Evolutionary conservation across 2,329 filamentous ascomycete genomes (phyloP).

Genomic region (Podosphaera leucotricha): DNA sequence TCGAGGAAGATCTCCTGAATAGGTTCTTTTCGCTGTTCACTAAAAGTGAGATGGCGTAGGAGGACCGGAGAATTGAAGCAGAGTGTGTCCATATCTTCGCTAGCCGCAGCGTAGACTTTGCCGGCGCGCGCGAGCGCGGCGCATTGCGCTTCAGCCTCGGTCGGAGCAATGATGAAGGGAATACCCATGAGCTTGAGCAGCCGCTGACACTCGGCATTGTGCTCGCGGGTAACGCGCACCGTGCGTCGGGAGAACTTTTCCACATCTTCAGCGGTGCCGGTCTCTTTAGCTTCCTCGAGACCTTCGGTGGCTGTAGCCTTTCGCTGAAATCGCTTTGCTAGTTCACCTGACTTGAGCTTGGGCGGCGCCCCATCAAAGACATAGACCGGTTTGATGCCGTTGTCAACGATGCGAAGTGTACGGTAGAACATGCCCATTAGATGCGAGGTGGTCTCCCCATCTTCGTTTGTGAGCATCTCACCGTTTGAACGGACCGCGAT

Average conservation of each 20-base stretch:
- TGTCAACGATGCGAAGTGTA: conserved; percentile 92
- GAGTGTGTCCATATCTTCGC: conserved; percentile 96
- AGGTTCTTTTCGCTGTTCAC: conserved; percentile 89
- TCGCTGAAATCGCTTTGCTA: conserved; percentile 86
- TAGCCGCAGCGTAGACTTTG: conserved; percentile 91
- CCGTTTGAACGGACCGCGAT: conserved; percentile 93
- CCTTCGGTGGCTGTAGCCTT: conserved; percentile 81
- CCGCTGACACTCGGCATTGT: conserved; percentile 84
- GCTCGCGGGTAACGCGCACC: conserved; percentile 84
- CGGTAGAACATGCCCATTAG: conserved; percentile 99
- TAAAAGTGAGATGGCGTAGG: conserved; percentile 81
- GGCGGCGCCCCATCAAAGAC: conserved; percentile 94
- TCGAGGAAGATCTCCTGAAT: conserved; percentile 86
- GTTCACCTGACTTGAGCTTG: conserved; percentile 89
- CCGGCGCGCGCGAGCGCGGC: conserved; percentile 70
- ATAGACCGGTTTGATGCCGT: conserved; percentile 94
- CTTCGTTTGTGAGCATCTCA: conserved; percentile 86
- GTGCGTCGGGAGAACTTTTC: conserved; percentile 92
- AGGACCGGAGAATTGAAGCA: conserved; percentile 88
- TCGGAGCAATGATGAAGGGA: conserved; percentile 83
- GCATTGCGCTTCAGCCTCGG: conserved; percentile 93
- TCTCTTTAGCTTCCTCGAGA: conserved; percentile 90
- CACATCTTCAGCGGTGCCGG: conserved; percentile 86
- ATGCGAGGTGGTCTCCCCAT: conserved; percentile 90
- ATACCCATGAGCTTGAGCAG: conserved; percentile 89